Conservation (phyloP, 495 filamentous ascomycete genomes). For the Parachaetomium inaequale region DNA sequence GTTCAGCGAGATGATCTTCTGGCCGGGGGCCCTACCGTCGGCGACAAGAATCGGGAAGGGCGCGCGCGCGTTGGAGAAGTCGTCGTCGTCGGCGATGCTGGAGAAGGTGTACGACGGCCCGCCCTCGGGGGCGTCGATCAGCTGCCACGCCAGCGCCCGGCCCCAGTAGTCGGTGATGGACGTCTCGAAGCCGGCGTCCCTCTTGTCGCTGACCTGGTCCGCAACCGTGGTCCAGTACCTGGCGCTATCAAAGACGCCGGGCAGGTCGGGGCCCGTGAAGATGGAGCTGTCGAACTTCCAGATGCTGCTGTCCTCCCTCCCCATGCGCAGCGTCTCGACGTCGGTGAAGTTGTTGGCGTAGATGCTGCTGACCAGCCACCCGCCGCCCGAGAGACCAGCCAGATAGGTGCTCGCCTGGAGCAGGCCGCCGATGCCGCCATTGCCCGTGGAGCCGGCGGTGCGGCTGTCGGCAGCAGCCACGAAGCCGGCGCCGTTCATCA, state of each 20-base stretch:
- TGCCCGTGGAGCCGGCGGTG: constrained; percentile 58
- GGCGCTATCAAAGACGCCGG: constrained; percentile 42
- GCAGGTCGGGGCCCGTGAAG: constrained; percentile 47
- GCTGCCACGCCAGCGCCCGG: constrained; percentile 75
- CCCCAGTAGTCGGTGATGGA: constrained; percentile 88
- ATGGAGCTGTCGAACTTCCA: constrained; percentile 83
- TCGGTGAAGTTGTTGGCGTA: constrained; percentile 88
- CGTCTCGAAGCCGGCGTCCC: constrained; percentile 65
- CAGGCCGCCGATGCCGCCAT: constrained; percentile 77
- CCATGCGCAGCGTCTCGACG: constrained; percentile 58
- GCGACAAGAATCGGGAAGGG: constrained; percentile 83
- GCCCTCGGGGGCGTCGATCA: constrained; percentile 73
- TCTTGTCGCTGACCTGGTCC: constrained; percentile 61
- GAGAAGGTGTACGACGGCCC: constrained; percentile 82
- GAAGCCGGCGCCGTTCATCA: constrained; percentile 86
- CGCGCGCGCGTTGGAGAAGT: constrained; percentile 65
- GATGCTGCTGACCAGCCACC: constrained; percentile 83
- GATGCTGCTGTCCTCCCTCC: constrained; percentile 49
- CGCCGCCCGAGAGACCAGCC: constrained; percentile 79
- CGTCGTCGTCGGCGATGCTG: constrained; percentile 66
- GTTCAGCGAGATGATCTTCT: constrained; percentile 64
- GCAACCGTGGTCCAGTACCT: constrained; percentile 66
- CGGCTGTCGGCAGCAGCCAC: constrained; percentile 80
- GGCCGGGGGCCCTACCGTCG: constrained; percentile 66
- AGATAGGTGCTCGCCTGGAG: constrained; percentile 84